Percentiles rank a stretch among this genome's conserved stretches.
Evolutionary conservation across 345 rosid genomes (phyloP).

Genomic region (Eucalyptus polyanthemos): DNA sequence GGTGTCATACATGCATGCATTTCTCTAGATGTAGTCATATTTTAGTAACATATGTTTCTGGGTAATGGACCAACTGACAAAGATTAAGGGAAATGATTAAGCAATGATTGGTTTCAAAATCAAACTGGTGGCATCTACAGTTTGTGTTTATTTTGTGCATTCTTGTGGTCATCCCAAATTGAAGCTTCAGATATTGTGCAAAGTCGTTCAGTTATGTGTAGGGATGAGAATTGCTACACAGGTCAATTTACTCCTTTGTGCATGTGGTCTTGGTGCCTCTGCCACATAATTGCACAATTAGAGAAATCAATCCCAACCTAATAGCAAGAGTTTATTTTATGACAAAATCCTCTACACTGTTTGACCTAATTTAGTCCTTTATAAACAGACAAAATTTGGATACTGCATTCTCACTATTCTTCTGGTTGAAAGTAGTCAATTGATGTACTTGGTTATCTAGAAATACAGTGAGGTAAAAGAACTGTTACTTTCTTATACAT

Average conservation of each 20-base stretch:
- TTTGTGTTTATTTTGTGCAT: background rate
- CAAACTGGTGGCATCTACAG: background rate
- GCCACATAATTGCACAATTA: background rate
- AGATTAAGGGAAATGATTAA: background rate
- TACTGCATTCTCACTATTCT: background rate
- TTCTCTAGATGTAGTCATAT: background rate
- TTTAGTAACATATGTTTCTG: background rate
- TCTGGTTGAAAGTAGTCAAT: background rate
- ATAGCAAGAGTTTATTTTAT: background rate
- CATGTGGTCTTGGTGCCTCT: background rate
- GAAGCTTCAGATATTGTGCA: background rate
- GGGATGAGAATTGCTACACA: background rate
- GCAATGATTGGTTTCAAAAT: background rate
- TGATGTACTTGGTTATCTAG: background rate
- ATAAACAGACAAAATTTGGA: background rate
- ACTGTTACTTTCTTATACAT: background rate
- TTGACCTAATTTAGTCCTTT: background rate
- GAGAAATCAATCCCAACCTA: background rate
- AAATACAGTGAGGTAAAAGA: background rate
- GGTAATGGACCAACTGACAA: background rate
- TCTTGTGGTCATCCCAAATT: background rate
- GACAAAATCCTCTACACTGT: background rate
- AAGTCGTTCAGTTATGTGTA: background rate
- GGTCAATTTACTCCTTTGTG: background rate
- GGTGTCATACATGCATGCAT: background rate